phyloP scores from a whole-genome alignment of 2,329 filamentous ascomycete genomes.

The Neodidymelliopsis sp. region DNA sequence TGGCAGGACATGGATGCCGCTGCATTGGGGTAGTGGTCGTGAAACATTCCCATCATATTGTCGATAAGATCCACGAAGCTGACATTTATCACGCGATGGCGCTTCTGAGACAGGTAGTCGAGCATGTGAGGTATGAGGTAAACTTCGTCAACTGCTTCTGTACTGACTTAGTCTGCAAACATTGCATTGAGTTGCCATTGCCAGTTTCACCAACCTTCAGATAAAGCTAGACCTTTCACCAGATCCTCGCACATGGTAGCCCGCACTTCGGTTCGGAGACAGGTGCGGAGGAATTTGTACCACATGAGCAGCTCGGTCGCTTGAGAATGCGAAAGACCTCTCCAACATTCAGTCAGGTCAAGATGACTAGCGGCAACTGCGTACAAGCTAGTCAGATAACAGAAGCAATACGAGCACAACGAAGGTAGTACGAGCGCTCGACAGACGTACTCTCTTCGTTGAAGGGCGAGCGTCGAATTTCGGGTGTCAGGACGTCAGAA shows the following conservation, averaged over 20 bases:
- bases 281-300: constrained; percentile 34
- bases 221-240: constrained; percentile 1
- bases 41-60: constrained; percentile 38
- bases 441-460: constrained; percentile 17
- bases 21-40: constrained; percentile 14
- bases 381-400: constrained; percentile 1
- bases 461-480: constrained; percentile 31
- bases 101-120: constrained; percentile 13
- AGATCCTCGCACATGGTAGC: neutral
- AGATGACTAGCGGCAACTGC: constrained; percentile 34
- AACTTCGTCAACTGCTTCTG: constrained; percentile 17
- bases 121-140: constrained; percentile 22
- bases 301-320: constrained; percentile 42
- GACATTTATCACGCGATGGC: constrained; percentile 26
- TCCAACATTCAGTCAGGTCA: constrained; percentile 49
- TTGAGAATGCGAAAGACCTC: constrained; percentile 36
- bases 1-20: constrained; percentile 3
- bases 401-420: too few relatives aligned
- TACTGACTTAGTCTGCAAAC: constrained; percentile 1
- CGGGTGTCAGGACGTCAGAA: constrained; percentile 31
- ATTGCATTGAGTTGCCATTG: too few relatives aligned
- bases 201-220: too few relatives aligned
- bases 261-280: constrained; percentile 1
- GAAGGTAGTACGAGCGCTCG: neutral
- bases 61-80: constrained; percentile 30